Conservation (phyloP, 768 basidiomycete species). For the Piloderma croceum region DNA sequence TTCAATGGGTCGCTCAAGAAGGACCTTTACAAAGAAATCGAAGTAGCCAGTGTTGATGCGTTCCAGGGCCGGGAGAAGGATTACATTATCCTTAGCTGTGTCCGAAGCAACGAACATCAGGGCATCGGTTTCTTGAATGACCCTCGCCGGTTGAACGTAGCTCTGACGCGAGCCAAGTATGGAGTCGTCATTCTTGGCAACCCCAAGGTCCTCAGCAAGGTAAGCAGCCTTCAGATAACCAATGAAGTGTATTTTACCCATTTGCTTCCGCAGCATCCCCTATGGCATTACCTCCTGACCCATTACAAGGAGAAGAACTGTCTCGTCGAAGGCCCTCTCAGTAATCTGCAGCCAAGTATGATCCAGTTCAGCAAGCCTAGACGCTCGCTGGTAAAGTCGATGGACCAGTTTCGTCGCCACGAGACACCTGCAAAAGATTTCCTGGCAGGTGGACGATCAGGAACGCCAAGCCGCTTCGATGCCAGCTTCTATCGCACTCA, state of each 20-base stretch:
- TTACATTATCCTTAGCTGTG: conserved; percentile 97
- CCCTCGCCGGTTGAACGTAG: conserved; percentile 92
- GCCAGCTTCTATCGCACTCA: conserved; percentile 93
- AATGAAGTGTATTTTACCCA: no score
- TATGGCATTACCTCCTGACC: conserved; percentile 97
- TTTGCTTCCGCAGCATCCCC: conserved; percentile 67
- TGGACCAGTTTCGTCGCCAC: conserved; percentile 91
- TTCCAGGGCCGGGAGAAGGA: conserved; percentile 99
- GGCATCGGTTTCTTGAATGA: conserved; percentile 99
- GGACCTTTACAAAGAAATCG: conserved; percentile 98
- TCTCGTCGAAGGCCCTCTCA: conserved; percentile 94
- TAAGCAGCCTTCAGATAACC: no score
- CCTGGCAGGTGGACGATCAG: conserved; percentile 54
- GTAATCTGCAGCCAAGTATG: conserved; percentile 96
- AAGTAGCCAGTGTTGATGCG: conserved; percentile 97
- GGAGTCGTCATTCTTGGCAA: conserved; percentile 99
- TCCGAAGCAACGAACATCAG: conserved; percentile 98
- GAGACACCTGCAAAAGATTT: conserved; percentile 89
- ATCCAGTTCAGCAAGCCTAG: conserved; percentile 99
- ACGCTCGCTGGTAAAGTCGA: conserved; percentile 79
- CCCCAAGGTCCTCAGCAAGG: conserved; percentile 98
- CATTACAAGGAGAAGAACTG: conserved; percentile 96
- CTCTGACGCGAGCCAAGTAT: conserved; percentile 95
- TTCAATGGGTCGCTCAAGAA: conserved; percentile 99
- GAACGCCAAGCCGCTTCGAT: conserved; percentile 93